Evolutionary conservation across 73 alveolate species (phyloP).

Genomic region (Tetrahymena malaccensis): DNA sequence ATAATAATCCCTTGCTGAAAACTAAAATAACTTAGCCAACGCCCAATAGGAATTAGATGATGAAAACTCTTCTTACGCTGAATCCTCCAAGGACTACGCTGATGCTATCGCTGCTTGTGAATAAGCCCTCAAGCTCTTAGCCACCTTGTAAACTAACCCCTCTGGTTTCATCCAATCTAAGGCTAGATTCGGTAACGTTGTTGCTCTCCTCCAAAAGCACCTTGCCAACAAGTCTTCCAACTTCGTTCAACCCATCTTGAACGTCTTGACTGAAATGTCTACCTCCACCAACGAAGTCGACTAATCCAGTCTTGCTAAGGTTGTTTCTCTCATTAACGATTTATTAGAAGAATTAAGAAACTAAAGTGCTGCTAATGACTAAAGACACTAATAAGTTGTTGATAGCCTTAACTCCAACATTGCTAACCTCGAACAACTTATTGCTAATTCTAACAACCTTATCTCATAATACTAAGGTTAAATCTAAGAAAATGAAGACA

Average conservation of each 20-base stretch:
- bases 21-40: not conserved
- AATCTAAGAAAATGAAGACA: not conserved
- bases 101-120: not conserved
- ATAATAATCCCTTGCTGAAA: not conserved
- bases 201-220: not conserved
- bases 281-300: not conserved
- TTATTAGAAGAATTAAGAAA: not conserved
- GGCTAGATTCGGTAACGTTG: not conserved
- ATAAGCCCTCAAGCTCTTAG: not conserved
- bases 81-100: not conserved
- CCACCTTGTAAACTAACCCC: not conserved
- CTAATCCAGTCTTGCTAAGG: not conserved
- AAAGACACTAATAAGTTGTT: not conserved
- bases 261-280: not conserved
- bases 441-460: not conserved
- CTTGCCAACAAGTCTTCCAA: not conserved
- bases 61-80: not conserved
- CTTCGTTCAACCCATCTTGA: not conserved
- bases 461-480: not conserved
- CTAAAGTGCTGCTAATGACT: not conserved
- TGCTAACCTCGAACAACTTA: not conserved
- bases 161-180: not conserved
- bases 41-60: not conserved
- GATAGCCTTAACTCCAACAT: not conserved
- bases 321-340: not conserved